phyloP scores from a whole-genome alignment of 2,329 filamentous ascomycete species.

The Chaetomium strumarium region DNA sequence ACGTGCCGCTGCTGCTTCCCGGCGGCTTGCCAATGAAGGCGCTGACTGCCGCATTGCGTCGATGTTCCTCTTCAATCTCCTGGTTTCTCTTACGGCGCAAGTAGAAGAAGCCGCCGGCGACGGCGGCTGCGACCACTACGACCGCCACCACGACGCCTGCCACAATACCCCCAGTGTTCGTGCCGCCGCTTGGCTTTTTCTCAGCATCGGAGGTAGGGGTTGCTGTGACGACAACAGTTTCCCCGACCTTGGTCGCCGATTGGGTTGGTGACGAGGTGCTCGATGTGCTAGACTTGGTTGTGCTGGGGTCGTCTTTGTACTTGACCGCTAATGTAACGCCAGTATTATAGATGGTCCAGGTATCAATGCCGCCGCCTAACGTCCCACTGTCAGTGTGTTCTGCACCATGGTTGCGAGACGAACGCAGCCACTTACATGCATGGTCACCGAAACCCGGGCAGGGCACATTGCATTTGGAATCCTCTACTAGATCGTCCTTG shows the following conservation, averaged over 20 bases:
- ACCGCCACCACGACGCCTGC: constrained; percentile 84
- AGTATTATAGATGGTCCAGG: constrained; percentile 47
- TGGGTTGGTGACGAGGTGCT: constrained; percentile 23
- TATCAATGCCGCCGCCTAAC: constrained; percentile 50
- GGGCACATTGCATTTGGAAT: constrained; percentile 55
- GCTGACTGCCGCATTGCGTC: constrained; percentile 71
- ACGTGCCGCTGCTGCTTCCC: constrained; percentile 57
- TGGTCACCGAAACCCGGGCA: constrained; percentile 60
- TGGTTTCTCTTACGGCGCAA: constrained; percentile 69
- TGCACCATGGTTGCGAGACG: not conserved
- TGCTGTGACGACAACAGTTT: constrained; percentile 20
- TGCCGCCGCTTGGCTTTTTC: constrained; percentile 35
- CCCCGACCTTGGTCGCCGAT: not conserved
- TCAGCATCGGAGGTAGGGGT: constrained; percentile 19
- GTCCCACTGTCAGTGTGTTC: constrained; percentile 13
- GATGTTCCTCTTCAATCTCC: constrained; percentile 78
- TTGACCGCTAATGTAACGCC: constrained; percentile 39
- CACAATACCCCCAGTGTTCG: constrained; percentile 79
- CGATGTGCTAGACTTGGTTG: constrained; percentile 25
- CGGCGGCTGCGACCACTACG: constrained; percentile 58
- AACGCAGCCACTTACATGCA: constrained; percentile 51
- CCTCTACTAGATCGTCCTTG: constrained; percentile 44
- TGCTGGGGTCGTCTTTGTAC: constrained; percentile 26
- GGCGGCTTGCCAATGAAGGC: constrained; percentile 66
- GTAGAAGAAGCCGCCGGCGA: constrained; percentile 66